These are phyloP conservation scores for Botryosphaeria dothidea DNA, from an alignment of 2,329 filamentous ascomycete species.

Conservation along the genomic window DNA sequence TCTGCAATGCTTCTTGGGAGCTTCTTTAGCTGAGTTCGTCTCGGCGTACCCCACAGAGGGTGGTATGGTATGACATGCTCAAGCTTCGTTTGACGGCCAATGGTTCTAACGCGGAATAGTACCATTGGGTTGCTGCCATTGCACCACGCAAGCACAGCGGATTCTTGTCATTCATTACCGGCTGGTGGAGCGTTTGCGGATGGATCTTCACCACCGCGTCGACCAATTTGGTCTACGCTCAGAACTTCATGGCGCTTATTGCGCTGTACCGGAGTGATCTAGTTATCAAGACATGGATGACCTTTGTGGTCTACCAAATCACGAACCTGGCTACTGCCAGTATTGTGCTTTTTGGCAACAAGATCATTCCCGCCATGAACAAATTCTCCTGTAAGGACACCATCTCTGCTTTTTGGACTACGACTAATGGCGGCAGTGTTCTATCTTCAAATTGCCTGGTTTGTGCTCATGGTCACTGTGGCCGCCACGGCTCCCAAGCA, in stretches of 20 bases:
- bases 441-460: slow-evolving; percentile 21
- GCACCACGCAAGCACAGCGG: slow-evolving; percentile 19
- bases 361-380: slow-evolving; percentile 22
- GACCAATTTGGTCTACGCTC: slow-evolving; percentile 22
- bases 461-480: slow-evolving; percentile 51
- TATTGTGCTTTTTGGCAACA: slow-evolving; percentile 22
- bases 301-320: slow-evolving; percentile 21
- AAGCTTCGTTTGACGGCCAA: too few relatives aligned
- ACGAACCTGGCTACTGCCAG: slow-evolving; percentile 20
- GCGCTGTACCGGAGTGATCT: slow-evolving; percentile 18
- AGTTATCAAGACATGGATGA: slow-evolving; percentile 21
- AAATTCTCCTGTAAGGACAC: slow-evolving; percentile 9
- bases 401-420: background rate
- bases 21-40: slow-evolving; percentile 22
- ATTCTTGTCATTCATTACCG: slow-evolving; percentile 22
- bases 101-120: background rate
- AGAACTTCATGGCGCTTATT: slow-evolving; percentile 22
- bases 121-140: slow-evolving; percentile 23
- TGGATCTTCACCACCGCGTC: slow-evolving; percentile 23
- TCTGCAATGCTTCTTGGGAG: slow-evolving; percentile 23
- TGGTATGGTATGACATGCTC: slow-evolving; percentile 13
- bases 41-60: slow-evolving; percentile 22
- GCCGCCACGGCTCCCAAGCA: slow-evolving; percentile 49
- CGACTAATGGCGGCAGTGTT: background rate
- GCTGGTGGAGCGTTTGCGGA: slow-evolving; percentile 19